phyloP scores from a whole-genome alignment of 2,329 filamentous ascomycete genomes.

The Dactylellina sp. region DNA sequence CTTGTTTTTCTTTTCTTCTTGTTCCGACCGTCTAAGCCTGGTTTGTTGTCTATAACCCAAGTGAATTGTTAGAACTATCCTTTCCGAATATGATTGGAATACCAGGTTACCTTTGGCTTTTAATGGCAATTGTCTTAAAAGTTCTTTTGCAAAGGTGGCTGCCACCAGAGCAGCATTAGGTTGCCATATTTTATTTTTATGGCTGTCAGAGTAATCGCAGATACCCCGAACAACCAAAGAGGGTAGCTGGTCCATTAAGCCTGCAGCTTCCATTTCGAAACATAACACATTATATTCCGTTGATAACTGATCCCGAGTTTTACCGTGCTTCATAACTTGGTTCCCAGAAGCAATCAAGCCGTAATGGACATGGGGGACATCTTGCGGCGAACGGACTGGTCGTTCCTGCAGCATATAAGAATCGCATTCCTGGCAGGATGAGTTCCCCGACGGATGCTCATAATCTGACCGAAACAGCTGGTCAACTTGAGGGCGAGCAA shows the following conservation, averaged over 20 bases:
- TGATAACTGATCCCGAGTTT: conserved; percentile 43
- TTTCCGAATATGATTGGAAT: too few species aligned
- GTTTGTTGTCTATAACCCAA: too few species aligned
- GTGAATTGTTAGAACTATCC: too few species aligned
- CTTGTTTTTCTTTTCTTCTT: too few species aligned
- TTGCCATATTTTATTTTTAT: conserved; percentile 29
- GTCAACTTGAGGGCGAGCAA: neutral
- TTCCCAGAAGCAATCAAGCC: conserved; percentile 37
- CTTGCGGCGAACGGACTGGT: neutral
- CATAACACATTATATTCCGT: conserved; percentile 38
- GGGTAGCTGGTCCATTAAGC: conserved; percentile 57
- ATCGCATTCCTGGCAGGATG: neutral
- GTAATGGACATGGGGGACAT: conserved; percentile 19
- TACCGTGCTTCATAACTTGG: conserved; percentile 48
- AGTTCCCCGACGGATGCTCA: neutral
- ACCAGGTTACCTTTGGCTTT: neutral
- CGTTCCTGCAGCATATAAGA: neutral
- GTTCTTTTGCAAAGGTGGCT: conserved; percentile 28
- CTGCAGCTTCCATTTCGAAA: conserved; percentile 62
- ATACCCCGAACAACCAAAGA: conserved; percentile 38
- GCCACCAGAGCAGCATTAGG: conserved; percentile 17
- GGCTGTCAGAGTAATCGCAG: conserved; percentile 40
- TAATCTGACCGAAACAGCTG: neutral
- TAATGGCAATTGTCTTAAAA: conserved; percentile 49
- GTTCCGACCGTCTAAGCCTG: too few species aligned